phyloP scores from a whole-genome alignment of 2,329 filamentous ascomycete species.

The Chaetomium sp. region DNA sequence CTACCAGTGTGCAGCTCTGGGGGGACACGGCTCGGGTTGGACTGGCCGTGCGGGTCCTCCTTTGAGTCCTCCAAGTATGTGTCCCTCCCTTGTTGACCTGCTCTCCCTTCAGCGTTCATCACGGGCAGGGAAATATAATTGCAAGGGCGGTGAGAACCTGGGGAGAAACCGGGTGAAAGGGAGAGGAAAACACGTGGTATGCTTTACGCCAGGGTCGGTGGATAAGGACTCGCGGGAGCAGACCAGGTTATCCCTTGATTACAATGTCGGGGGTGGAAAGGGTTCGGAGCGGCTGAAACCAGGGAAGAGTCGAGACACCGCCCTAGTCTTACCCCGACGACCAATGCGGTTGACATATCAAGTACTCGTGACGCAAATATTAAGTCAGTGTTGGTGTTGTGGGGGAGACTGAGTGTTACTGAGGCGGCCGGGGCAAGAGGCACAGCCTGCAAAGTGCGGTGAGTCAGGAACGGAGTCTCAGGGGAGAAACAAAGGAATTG shows the following conservation, averaged over 20 bases:
- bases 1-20: conserved; percentile 1
- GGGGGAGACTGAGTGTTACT: not conserved
- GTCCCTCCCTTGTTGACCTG: not conserved
- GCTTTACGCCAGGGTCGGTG: not conserved
- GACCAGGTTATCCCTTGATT: not conserved
- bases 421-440: not conserved
- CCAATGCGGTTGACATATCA: not conserved
- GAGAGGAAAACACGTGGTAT: not conserved
- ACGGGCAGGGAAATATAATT: not conserved
- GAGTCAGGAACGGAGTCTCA: not conserved
- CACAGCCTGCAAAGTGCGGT: not conserved
- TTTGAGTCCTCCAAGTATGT: not conserved
- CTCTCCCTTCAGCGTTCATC: not conserved
- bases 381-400: not conserved
- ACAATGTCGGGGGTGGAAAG: not conserved
- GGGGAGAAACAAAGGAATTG: not conserved
- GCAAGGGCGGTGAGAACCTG: not conserved
- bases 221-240: not conserved
- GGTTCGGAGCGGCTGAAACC: conserved; percentile 7
- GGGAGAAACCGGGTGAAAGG: not conserved
- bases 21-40: not conserved
- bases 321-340: not conserved
- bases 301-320: not conserved
- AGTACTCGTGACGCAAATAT: not conserved
- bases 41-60: not conserved